A percentile compares a stretch with the other conserved stretches of the same genome.
These are phyloP conservation scores for Chenopodium formosanum DNA, from an alignment of 148 eudicot species.

Conservation along the genomic window DNA sequence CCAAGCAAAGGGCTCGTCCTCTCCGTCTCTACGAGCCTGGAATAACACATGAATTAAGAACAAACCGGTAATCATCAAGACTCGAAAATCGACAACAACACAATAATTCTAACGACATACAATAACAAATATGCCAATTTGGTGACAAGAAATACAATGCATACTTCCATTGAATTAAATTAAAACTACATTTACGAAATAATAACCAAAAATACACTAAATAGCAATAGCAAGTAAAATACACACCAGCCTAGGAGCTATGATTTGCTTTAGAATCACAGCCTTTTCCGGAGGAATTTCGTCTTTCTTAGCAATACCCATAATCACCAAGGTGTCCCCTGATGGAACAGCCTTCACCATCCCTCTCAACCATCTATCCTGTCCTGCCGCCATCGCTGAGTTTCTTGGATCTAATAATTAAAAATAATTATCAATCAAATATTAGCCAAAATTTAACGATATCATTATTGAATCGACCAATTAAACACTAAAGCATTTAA, in stretches of 20 bases:
- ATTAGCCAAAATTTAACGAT: not conserved
- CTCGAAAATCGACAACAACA: not conserved
- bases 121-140: not conserved
- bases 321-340: constrained; percentile 84
- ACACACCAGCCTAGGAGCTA: constrained; percentile 85
- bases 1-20: constrained; percentile 99
- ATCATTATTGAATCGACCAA: not conserved
- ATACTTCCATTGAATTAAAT: not conserved
- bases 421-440: not conserved
- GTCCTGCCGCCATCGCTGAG: constrained; percentile 59
- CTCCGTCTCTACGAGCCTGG: constrained; percentile 85
- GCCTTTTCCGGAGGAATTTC: constrained; percentile 76
- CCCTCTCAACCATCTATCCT: constrained; percentile 76
- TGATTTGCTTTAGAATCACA: constrained; percentile 70
- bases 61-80: too few relatives aligned
- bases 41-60: constrained; percentile 7
- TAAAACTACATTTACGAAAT: not conserved
- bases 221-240: constrained; percentile 2
- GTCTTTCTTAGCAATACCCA: constrained; percentile 64
- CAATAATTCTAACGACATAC: too few relatives aligned
- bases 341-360: constrained; percentile 92
- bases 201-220: not conserved
- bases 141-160: not conserved
- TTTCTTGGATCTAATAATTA: constrained; percentile 26
- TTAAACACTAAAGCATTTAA: not conserved